Percentiles rank a stretch among this genome's conserved stretches.
Evolutionary conservation across 257 asterid species (phyloP).

Genomic region (Solanum infundibuliforme): DNA sequence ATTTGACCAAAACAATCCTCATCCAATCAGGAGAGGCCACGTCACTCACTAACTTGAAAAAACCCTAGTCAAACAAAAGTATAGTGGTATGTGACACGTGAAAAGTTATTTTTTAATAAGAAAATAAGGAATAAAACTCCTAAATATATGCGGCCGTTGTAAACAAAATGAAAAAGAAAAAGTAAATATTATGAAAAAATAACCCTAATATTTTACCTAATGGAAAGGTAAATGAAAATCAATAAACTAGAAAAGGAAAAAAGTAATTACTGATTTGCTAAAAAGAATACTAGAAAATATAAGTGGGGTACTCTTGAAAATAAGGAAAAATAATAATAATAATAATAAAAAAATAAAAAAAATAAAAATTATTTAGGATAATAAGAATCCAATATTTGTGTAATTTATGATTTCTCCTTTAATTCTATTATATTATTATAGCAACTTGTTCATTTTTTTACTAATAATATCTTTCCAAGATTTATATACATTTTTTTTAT

Average conservation of each 20-base stretch:
- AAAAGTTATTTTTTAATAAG: not conserved
- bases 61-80: not conserved
- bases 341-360: too few species aligned
- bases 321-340: too few species aligned
- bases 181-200: too few species aligned
- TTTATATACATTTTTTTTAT: too few species aligned
- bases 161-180: not conserved
- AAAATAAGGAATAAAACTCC: not conserved
- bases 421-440: too few species aligned
- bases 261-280: not conserved
- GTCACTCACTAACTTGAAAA: not conserved
- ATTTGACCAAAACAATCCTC: not conserved
- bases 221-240: not conserved
- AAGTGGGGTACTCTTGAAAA: too few species aligned
- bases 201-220: not conserved
- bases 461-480: not conserved
- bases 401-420: not conserved
- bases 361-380: too few species aligned
- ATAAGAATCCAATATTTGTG: not conserved
- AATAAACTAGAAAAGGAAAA: not conserved
- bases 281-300: too few species aligned
- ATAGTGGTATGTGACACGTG: not conserved
- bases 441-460: not conserved
- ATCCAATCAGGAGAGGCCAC: not conserved
- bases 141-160: not conserved